Base-by-base conservation (phyloP, 306 rosid species). In the Vachellia collinsii region DNA sequence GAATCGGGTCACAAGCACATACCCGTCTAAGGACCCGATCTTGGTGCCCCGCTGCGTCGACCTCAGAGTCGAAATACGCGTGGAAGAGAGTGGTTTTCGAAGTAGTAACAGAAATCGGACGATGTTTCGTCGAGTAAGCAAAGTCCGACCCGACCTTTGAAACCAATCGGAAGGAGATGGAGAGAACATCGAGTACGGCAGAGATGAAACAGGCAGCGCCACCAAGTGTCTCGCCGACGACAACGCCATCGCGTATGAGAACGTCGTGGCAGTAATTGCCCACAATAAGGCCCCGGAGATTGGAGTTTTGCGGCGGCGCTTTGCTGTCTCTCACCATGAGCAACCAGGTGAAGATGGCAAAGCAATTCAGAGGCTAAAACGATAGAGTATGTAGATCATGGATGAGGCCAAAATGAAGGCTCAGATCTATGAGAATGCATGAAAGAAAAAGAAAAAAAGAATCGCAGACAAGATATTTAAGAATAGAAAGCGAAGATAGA, bases 211-310 rank as follows among this genome's bases (percentile, higher is more conserved):
- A 92, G 70, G 88, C 91, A 36, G 97, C 97, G 63, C 99, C 97
- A 66, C 99, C 98, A 20, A 89, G 93, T 1, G 97, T 80, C 79
- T 93, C 81, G 11, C 89, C 91, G 19, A 87, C 23, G 36, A 87
- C 73, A 79, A 16, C 58, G 77, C 54, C 87, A 72, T 96, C 92
- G 6, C 87, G 90, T 50, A 87, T 76, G 65, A 96, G 88, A 74
- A 96, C 87, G 80, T 96, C 99, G 83, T 96, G 99, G 89, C 97
- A 93, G 88, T 93, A 92, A 70, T 89, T 89, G 48, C 99, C 99
- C 20, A 86, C 92, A 25, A 93, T 65, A 20, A 96, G 87, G 74
- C 89, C 96, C 3, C 86, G 78, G 62, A 68, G 85, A 70, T 56
- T 75, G 83, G 84, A 19, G 74, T 53, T 66, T 22, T 44, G 82